Evolutionary conservation across 225 moss, liverwort and hornwort genomes (phyloP).

Genomic region (Neckera pumila): DNA sequence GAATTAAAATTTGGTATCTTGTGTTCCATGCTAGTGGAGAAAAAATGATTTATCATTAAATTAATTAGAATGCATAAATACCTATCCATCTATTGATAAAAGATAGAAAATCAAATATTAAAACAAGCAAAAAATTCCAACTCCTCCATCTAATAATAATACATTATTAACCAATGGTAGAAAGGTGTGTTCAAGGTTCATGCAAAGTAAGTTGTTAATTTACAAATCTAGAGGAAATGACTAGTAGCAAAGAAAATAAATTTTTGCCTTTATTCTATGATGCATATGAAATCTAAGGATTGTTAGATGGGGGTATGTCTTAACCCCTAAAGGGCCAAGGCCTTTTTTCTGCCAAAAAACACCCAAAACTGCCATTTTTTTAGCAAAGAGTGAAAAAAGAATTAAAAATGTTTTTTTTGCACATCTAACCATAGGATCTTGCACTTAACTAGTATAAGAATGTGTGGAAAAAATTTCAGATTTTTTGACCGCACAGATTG

Average conservation of each 20-base stretch:
- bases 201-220: background rate
- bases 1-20: too few relatives aligned
- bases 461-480: too few relatives aligned
- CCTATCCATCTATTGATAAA: background rate
- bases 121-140: background rate
- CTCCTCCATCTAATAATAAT: background rate
- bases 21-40: fast-evolving
- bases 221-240: background rate
- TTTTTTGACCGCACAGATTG: too few relatives aligned
- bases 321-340: too few relatives aligned
- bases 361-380: too few relatives aligned
- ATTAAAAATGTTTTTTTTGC: too few relatives aligned
- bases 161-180: background rate
- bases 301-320: too few relatives aligned
- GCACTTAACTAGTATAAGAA: too few relatives aligned
- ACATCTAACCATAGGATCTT: too few relatives aligned
- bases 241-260: background rate
- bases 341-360: too few relatives aligned
- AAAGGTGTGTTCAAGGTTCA: background rate
- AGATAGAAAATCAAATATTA: background rate
- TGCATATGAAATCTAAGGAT: background rate
- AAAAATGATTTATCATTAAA: background rate
- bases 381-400: too few relatives aligned
- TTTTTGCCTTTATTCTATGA: background rate
- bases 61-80: background rate